phyloP scores from a whole-genome alignment of 2,329 filamentous ascomycete species.

The Aspergillus sp. region DNA sequence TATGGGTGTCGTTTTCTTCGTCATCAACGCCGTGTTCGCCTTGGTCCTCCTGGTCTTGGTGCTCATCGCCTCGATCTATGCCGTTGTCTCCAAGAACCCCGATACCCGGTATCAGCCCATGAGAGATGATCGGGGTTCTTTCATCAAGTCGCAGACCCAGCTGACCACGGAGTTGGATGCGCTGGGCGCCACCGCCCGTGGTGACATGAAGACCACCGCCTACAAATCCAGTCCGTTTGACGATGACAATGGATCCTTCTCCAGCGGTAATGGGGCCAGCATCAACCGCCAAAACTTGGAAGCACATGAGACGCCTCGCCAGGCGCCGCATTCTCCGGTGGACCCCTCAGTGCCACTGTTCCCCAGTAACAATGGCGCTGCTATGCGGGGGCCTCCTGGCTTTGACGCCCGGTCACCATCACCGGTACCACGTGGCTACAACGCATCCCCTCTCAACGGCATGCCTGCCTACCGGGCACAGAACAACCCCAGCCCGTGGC shows the following conservation, averaged over 20 bases:
- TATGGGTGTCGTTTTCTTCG: constrained; percentile 84
- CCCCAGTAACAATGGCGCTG: constrained; percentile 39
- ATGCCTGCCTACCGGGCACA: constrained; percentile 43
- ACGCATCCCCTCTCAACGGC: constrained; percentile 30
- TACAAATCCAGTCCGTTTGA: constrained; percentile 62
- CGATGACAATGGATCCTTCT: constrained; percentile 68
- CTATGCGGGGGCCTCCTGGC: constrained; percentile 38
- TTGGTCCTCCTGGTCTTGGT: constrained; percentile 80
- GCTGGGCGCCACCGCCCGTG: constrained; percentile 81
- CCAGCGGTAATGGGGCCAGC: constrained; percentile 47
- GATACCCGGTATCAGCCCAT: constrained; percentile 94
- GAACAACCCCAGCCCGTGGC: constrained; percentile 62
- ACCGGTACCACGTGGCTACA: constrained; percentile 32
- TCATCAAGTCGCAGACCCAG: constrained; percentile 93
- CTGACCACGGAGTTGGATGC: constrained; percentile 86
- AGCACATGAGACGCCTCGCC: constrained; percentile 28
- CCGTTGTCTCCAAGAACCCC: constrained; percentile 87
- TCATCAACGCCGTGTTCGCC: constrained; percentile 80
- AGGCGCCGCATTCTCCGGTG: constrained; percentile 49
- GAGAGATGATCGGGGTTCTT: constrained; percentile 91
- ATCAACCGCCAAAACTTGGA: constrained; percentile 50
- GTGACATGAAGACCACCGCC: constrained; percentile 64
- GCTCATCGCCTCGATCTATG: constrained; percentile 71
- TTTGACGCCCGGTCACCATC: constrained; percentile 34
- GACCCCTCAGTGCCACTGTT: constrained; percentile 47